These are phyloP conservation scores for Agroathelia rolfsii DNA, from an alignment of 1,284 basidiomycete species.

Conservation along the genomic window DNA sequence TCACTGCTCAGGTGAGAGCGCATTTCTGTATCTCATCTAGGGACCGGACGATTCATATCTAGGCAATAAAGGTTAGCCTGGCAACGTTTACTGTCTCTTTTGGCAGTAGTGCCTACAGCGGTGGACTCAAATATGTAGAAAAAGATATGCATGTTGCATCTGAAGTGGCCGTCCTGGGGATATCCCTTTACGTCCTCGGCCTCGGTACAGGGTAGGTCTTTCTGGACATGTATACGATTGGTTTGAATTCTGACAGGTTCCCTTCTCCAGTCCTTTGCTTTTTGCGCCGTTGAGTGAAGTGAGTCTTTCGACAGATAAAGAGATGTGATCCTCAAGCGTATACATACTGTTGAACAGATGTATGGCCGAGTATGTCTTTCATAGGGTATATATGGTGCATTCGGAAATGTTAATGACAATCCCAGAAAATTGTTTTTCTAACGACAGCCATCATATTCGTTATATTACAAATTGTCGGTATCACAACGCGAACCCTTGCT, in stretches of 20 bases:
- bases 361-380: conserved; percentile 38
- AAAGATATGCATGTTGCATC: conserved; percentile 38
- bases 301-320: too few relatives aligned
- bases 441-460: conserved; percentile 48
- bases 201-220: conserved; percentile 31
- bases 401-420: conserved; percentile 1
- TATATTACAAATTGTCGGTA: conserved; percentile 56
- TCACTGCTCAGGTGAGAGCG: conserved; percentile 39
- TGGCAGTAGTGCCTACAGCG: conserved; percentile 48
- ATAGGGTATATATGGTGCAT: conserved; percentile 7
- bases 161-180: conserved; percentile 48
- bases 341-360: conserved; percentile 23
- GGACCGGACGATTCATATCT: conserved; percentile 4
- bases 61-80: conserved; percentile 27
- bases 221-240: too few relatives aligned
- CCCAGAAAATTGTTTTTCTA: conserved; percentile 43
- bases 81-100: conserved; percentile 55
- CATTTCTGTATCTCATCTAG: conserved; percentile 7
- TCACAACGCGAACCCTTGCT: conserved; percentile 44
- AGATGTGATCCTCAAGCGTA: conserved; percentile 4
- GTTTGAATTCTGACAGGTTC: conserved; percentile 8
- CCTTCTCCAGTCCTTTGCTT: conserved; percentile 34
- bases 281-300: conserved; percentile 60
- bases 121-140: conserved; percentile 39
- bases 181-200: conserved; percentile 51